Conservation (phyloP, 768 basidiomycete genomes). For the Cystofilobasidium ferigula region DNA sequence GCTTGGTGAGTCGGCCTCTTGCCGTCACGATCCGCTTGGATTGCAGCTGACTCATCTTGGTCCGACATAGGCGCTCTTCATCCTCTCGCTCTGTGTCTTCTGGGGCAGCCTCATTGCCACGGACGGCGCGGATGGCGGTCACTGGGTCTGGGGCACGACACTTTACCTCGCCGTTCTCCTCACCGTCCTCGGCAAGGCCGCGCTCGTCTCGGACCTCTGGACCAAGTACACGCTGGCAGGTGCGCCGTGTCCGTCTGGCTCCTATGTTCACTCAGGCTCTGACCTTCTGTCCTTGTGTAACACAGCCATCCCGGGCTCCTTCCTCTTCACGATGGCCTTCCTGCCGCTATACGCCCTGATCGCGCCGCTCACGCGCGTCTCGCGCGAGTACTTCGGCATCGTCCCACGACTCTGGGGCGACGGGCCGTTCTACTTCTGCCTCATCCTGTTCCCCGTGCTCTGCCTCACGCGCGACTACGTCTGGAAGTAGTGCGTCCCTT, state of each 20-base stretch:
- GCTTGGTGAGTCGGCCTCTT: slow-evolving; percentile 49
- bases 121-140: slow-evolving; percentile 72
- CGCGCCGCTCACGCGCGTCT: slow-evolving; percentile 74
- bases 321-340: slow-evolving; percentile 90
- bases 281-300: slow-evolving; percentile 1
- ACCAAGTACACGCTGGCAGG: slow-evolving; percentile 96
- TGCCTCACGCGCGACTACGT: slow-evolving; percentile 79
- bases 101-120: slow-evolving; percentile 81
- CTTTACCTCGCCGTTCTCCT: slow-evolving; percentile 86
- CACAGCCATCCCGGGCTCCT: slow-evolving; percentile 88
- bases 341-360: slow-evolving; percentile 80
- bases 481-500: slow-evolving; percentile 82
- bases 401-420: slow-evolving; percentile 84
- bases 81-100: slow-evolving; percentile 78
- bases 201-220: slow-evolving; percentile 96
- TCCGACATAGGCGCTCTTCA: slow-evolving; percentile 60
- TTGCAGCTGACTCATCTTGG: background rate
- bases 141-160: slow-evolving; percentile 98
- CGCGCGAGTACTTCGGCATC: slow-evolving; percentile 77
- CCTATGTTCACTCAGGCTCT: slow-evolving; percentile 1
- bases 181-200: slow-evolving; percentile 94
- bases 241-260: slow-evolving; percentile 34
- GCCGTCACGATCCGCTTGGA: background rate
- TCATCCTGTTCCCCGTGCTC: slow-evolving; percentile 70
- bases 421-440: slow-evolving; percentile 75